Evolutionary conservation across 768 basidiomycete genomes (phyloP), one percentile per base, ranked within the genome.

Genomic region (Phylloporus scabripes): DNA sequence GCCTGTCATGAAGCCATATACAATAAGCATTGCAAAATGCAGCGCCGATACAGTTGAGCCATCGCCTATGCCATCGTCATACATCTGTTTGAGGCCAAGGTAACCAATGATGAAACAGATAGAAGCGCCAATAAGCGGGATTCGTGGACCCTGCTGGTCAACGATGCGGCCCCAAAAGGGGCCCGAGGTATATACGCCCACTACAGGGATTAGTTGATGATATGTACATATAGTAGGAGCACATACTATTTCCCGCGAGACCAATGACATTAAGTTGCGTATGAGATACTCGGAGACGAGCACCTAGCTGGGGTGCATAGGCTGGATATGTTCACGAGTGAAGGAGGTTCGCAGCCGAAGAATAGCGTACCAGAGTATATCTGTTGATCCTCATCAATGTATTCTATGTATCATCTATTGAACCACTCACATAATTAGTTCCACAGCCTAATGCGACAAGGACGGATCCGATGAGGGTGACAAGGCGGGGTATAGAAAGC

Each of bases 291-390:
- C 76, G 72, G 15, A 95, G 76, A 34, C 81, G 78, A n/a, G 81
- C 69, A 1, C 87, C 88, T 5, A 95, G 77, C 63, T 95, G 92
- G 0, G 92, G 92, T 1, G 87, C 81, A 63, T 93, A 96, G 17
- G 90, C 92, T 83, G 52, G 51, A 34, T 37, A 46, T 17, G 20
- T 44, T 46, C 44, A 49, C 42, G 14, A 7, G 26, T 26, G 18
- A 1, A 20, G 6, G 4, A 26, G 10, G 1, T 12, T 7, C 0
- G 8, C 15, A 14, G 1, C 7, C 7, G 17, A 42, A 18, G 7
- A 17, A 43, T 17, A 12, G 49, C 62, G 8, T 31, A 65, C 65
- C 67, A 44, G 65, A 67, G 34, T 63, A 67, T 48, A 67, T 57
- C 65, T 67, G 26, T 21, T 44, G 15, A 18, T 1, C 26, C 23